These are phyloP conservation scores for Penicillium salamii DNA, from an alignment of 495 filamentous ascomycete species.

Conservation along the genomic window DNA sequence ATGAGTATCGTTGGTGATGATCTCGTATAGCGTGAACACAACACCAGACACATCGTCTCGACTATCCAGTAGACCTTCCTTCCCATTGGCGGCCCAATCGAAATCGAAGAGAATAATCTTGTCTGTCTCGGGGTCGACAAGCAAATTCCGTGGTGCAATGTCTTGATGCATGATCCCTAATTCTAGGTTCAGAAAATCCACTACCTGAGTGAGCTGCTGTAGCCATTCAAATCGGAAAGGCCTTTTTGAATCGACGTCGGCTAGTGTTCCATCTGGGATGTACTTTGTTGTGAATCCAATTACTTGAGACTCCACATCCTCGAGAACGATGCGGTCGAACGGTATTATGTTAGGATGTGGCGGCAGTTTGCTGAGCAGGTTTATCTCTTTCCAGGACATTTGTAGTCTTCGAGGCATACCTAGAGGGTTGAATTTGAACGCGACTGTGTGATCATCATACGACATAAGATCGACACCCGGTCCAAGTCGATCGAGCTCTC, in stretches of 20 bases:
- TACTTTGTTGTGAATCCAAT: slow-evolving; percentile 40
- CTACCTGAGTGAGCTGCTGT: slow-evolving; percentile 29
- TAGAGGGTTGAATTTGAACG: slow-evolving; percentile 22
- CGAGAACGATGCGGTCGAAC: slow-evolving; percentile 36
- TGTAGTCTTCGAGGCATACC: slow-evolving; percentile 12
- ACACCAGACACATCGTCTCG: slow-evolving; percentile 38
- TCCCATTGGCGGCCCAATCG: slow-evolving; percentile 22
- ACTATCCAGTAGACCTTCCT: slow-evolving; percentile 15
- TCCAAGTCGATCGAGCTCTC: slow-evolving; percentile 17
- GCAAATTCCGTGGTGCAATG: slow-evolving; percentile 35
- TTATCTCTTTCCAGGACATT: slow-evolving; percentile 35
- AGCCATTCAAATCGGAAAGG: slow-evolving; percentile 37
- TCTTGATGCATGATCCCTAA: slow-evolving; percentile 40
- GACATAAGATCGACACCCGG: slow-evolving; percentile 10
- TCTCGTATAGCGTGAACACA: slow-evolving; percentile 38
- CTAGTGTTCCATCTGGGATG: slow-evolving; percentile 29
- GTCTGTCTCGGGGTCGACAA: slow-evolving; percentile 29
- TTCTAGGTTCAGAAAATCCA: slow-evolving; percentile 40
- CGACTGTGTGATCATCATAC: slow-evolving; percentile 8
- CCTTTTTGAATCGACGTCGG: slow-evolving; percentile 12
- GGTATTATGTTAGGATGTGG: slow-evolving; percentile 32
- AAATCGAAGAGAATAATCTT: slow-evolving; percentile 42
- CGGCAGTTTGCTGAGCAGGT: slow-evolving; percentile 29
- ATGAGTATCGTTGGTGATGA: slow-evolving; percentile 34
- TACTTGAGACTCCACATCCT: slow-evolving; percentile 29